A percentile compares a stretch with the other conserved stretches of the same genome.
phyloP scores from a whole-genome alignment of 2,329 filamentous ascomycete genomes.

The Alternaria atra region DNA sequence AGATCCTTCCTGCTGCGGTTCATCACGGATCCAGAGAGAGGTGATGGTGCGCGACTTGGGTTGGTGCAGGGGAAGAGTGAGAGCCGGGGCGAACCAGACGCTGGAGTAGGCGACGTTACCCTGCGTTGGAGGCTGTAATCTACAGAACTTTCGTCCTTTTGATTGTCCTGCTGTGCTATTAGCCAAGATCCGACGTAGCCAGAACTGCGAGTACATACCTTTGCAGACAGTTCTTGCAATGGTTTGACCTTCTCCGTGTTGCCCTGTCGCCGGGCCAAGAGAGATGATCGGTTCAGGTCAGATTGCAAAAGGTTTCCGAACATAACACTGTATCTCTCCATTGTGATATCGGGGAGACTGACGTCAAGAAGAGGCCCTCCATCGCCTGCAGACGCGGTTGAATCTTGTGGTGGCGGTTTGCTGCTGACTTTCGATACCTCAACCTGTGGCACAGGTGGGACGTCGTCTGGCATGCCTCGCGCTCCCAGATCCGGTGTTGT shows the following conservation, averaged over 20 bases:
- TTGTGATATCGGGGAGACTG: conserved; percentile 78
- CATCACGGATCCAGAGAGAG: conserved; percentile 25
- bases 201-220: conserved; percentile 35
- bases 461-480: conserved; percentile 12
- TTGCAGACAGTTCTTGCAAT: conserved; percentile 41
- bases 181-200: neutral
- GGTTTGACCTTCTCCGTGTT: conserved; percentile 47
- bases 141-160: conserved; percentile 22
- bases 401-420: conserved; percentile 13
- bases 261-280: conserved; percentile 48
- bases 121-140: conserved; percentile 38
- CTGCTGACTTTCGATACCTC: conserved; percentile 22
- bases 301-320: conserved; percentile 76
- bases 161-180: conserved; percentile 27
- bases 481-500: conserved; percentile 31
- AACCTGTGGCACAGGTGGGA: conserved; percentile 30
- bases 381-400: neutral
- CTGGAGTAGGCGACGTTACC: conserved; percentile 45
- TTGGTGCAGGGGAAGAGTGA: conserved; percentile 46
- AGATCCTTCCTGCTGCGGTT: conserved; percentile 32
- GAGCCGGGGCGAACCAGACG: conserved; percentile 39
- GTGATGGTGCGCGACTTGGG: conserved; percentile 37
- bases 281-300: conserved; percentile 33
- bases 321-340: conserved; percentile 96
- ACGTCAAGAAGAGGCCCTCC: conserved; percentile 67